These are phyloP conservation scores for Ophiorrhiza pumila DNA, from an alignment of 257 asterid genomes.

Conservation along the genomic window DNA sequence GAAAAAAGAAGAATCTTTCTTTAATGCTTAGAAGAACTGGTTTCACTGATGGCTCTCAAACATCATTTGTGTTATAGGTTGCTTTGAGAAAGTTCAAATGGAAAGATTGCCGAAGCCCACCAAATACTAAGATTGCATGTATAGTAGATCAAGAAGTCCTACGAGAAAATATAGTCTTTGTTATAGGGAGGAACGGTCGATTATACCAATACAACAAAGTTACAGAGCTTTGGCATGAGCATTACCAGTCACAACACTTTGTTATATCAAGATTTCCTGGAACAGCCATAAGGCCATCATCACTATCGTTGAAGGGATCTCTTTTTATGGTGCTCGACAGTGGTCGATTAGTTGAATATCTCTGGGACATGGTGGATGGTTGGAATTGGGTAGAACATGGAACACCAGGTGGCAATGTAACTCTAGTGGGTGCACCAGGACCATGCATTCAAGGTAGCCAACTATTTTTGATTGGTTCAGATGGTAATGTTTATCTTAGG, in stretches of 20 bases:
- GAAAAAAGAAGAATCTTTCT: background rate
- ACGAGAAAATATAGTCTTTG: constrained; percentile 68
- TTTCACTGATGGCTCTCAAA: background rate
- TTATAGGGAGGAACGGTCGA: constrained; percentile 56
- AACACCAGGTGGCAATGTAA: constrained; percentile 48
- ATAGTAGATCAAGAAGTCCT: constrained; percentile 79
- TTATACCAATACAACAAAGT: constrained; percentile 83
- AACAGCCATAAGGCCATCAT: constrained; percentile 52
- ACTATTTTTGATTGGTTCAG: constrained; percentile 64
- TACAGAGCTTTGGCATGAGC: constrained; percentile 75
- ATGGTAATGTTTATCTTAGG: constrained; percentile 70
- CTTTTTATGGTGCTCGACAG: constrained; percentile 69
- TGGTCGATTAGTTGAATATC: constrained; percentile 76
- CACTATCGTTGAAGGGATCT: constrained; percentile 52
- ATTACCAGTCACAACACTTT: constrained; percentile 78
- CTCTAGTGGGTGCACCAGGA: constrained; percentile 74
- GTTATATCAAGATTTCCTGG: constrained; percentile 62
- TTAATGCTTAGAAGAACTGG: background rate
- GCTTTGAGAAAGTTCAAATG: constrained; percentile 80
- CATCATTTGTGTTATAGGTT: constrained; percentile 39
- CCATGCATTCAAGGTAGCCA: constrained; percentile 65
- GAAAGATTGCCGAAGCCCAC: constrained; percentile 78
- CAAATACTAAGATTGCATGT: constrained; percentile 46
- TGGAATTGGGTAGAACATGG: constrained; percentile 97
- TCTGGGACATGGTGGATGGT: constrained; percentile 55